Percentiles rank a stretch among this genome's conserved stretches.
These are phyloP conservation scores for Aspergillus indologenus DNA, from an alignment of 495 filamentous ascomycete species.

Conservation along the genomic window DNA sequence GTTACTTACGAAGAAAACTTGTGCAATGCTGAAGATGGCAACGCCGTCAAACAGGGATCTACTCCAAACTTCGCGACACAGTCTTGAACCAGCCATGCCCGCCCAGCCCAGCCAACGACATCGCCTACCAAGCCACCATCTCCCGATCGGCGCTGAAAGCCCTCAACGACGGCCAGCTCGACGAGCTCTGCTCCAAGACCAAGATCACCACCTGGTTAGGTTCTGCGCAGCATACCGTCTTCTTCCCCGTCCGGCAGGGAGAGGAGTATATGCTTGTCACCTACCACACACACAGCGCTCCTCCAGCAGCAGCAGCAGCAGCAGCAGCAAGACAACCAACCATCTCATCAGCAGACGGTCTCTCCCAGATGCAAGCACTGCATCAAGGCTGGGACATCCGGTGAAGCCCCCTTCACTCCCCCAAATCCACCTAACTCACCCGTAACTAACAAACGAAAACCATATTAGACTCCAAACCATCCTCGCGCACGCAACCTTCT, in stretches of 20 bases:
- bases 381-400: slow-evolving; percentile 1
- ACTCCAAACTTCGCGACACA: background rate
- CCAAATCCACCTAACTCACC: background rate
- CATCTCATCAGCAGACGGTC: background rate
- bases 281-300: background rate
- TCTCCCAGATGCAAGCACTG: background rate
- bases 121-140: slow-evolving; percentile 3
- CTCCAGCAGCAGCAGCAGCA: too few relatives aligned
- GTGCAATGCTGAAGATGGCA: too few relatives aligned
- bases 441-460: background rate
- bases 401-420: background rate
- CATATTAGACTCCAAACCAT: slow-evolving; percentile 3
- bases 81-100: background rate
- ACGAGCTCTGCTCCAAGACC: background rate
- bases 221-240: background rate
- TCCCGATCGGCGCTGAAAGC: background rate
- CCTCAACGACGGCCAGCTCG: background rate
- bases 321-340: too few relatives aligned
- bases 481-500: background rate
- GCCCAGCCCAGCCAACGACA: background rate
- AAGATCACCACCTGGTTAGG: slow-evolving; percentile 6
- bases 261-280: background rate
- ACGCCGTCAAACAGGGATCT: background rate
- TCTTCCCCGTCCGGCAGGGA: slow-evolving; percentile 1
- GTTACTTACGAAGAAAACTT: background rate